Evolutionary conservation across 371 early-diverging fungal genomes (phyloP), one percentile per base, ranked within the genome.

Genomic region (Mucor piriformis): DNA sequence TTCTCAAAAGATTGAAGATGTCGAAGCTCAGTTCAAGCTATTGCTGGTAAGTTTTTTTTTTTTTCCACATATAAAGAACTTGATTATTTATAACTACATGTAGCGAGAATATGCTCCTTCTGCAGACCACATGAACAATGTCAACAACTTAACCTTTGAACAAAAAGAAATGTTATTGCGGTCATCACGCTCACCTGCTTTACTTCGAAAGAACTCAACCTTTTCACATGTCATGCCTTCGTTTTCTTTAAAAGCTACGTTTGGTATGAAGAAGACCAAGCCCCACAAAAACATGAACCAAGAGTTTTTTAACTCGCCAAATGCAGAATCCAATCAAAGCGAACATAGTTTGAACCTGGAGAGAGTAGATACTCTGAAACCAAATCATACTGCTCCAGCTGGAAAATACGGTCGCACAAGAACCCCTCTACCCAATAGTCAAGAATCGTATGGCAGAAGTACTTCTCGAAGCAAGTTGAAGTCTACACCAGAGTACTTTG

Each of bases 41-140:
- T 43, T 81, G n/a, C 27, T 76, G 70, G 79, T 73, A 69, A 50
- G 20, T 44, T 16, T 44, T 21, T 23, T 16, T 24, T 16, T 24
- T 23, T 21, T 43, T 34, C 12, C 3, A 48, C 13, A 23, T 33
- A 29, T 35, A 44, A 47, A 38, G 6, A 34, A 34, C 12, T 25
- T 48, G 1, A 48, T 15, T 18, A 10, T 50, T 23, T 37, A 3
- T 51, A 40, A 18, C 21, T 7, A 46, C 18, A 44, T 47, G 25
- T 25, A 77, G 78, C 54, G 62, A 67, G 77, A 76, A 50, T 76
- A 76, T 63, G 77, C 73, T 12, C 63, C 77, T 25, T 73, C 77
- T 7, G 65, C 74, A 12, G 73, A 71, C 37, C 67, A 74, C 7
- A 50, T 72, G 20, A 73, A 66, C 6, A 65, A 54, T 23, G 63